These are phyloP conservation scores for Daldinia loculata DNA, from an alignment of 495 filamentous ascomycete genomes.

Conservation along the genomic window DNA sequence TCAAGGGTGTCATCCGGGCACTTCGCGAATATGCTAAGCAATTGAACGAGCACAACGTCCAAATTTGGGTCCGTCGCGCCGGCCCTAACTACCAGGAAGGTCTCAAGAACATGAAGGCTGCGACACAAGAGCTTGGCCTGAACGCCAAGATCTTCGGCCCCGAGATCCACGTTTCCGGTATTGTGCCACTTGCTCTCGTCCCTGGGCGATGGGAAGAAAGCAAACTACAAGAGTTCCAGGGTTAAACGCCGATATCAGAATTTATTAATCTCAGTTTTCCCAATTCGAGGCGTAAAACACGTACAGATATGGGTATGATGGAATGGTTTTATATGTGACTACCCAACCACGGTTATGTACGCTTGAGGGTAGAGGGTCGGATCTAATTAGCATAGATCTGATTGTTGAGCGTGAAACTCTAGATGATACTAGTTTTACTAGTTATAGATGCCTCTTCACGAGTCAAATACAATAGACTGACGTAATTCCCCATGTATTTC, in stretches of 20 bases:
- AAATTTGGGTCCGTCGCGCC: slow-evolving; percentile 99
- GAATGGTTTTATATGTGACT: slow-evolving; percentile 25
- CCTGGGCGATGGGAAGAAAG: slow-evolving; percentile 63
- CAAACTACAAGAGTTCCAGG: slow-evolving; percentile 63
- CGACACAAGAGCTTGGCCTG: slow-evolving; percentile 89
- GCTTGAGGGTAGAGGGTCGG: slow-evolving; percentile 27
- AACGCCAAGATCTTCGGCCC: slow-evolving; percentile 97
- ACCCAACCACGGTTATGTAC: slow-evolving; percentile 19
- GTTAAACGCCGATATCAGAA: slow-evolving; percentile 43
- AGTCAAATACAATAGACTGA: slow-evolving; percentile 39
- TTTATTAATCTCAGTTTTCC: slow-evolving; percentile 28
- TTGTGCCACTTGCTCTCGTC: slow-evolving; percentile 69
- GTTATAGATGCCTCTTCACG: slow-evolving; percentile 31
- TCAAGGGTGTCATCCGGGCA: slow-evolving; percentile 99
- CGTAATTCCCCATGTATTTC: slow-evolving; percentile 25
- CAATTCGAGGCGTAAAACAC: slow-evolving; percentile 26
- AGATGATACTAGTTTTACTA: slow-evolving; percentile 25
- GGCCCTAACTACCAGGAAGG: slow-evolving; percentile 99
- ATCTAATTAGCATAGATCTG: slow-evolving; percentile 36
- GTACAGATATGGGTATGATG: slow-evolving; percentile 22
- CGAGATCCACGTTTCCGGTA: slow-evolving; percentile 85
- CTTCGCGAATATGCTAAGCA: slow-evolving; percentile 88
- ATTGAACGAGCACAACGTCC: slow-evolving; percentile 94
- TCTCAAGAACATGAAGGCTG: slow-evolving; percentile 98
- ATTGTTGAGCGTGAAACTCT: slow-evolving; percentile 20